These are phyloP conservation scores for Podaxis carcinomalis DNA, from an alignment of 768 basidiomycete species.

Conservation along the genomic window DNA sequence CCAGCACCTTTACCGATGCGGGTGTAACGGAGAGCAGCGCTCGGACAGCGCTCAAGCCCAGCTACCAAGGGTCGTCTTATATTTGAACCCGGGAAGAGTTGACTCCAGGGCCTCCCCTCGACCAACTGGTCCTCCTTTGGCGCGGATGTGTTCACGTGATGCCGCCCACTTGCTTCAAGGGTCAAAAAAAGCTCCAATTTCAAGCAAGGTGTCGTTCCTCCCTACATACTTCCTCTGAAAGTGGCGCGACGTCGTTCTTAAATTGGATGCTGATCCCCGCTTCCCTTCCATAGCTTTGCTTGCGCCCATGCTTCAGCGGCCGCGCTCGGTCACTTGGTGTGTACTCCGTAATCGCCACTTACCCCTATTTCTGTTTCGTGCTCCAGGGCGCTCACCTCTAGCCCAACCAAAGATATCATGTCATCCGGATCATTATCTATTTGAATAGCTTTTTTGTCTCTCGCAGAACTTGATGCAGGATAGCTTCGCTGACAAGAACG, in stretches of 20 bases:
- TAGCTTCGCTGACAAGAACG: no score
- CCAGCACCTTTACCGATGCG: not conserved
- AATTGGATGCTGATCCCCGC: no score
- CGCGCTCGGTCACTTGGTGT: no score
- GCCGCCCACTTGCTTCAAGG: not conserved
- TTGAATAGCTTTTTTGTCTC: no score
- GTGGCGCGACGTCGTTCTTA: not conserved
- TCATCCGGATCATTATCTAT: no score
- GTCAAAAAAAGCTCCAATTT: not conserved
- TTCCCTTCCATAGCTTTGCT: no score
- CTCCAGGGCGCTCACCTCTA: no score
- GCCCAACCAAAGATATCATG: no score
- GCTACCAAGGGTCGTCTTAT: not conserved
- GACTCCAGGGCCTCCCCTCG: not conserved
- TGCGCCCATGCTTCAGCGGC: no score
- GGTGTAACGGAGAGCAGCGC: not conserved
- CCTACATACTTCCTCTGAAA: not conserved
- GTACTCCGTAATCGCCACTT: no score
- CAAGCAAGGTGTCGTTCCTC: not conserved
- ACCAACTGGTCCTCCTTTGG: not conserved
- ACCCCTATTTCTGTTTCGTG: no score
- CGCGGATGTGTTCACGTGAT: not conserved
- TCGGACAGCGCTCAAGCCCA: not conserved
- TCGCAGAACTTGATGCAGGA: no score
- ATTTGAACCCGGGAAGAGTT: not conserved